phyloP scores from a whole-genome alignment of 108 stramenopile species.

The Cafeteria roenbergensis region DNA sequence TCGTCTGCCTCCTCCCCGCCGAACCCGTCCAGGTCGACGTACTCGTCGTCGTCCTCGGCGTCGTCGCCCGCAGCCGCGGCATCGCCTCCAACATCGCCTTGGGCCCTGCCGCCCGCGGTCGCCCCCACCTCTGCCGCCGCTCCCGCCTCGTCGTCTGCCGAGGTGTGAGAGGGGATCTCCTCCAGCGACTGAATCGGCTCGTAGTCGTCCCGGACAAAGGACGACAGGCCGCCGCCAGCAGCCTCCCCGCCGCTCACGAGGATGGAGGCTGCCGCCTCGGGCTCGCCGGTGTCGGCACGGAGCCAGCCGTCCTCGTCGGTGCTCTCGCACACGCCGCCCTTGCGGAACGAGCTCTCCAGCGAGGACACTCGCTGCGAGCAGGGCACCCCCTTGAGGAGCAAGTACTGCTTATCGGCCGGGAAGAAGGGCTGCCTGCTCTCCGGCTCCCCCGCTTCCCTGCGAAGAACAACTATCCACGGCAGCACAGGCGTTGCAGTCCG shows the following conservation, averaged over 20 bases:
- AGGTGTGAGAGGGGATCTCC: no score
- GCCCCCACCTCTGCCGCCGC: no score
- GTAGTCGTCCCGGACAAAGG: no score
- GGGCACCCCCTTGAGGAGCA: slow-evolving; percentile 74
- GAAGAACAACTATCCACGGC: no score
- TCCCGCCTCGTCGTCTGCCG: no score
- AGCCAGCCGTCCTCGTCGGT: not conserved
- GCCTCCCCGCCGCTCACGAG: not conserved
- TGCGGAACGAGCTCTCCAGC: slow-evolving; percentile 34
- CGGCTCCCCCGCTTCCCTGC: slow-evolving; percentile 59
- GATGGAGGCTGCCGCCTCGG: no score
- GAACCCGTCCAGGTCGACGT: slow-evolving; percentile 73
- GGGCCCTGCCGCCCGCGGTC: no score
- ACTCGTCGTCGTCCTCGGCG: slow-evolving; percentile 60
- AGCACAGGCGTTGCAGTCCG: no score
- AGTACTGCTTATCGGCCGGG: slow-evolving; percentile 71
- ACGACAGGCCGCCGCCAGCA: not conserved
- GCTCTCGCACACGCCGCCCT: not conserved
- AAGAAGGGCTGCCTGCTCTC: slow-evolving; percentile 46
- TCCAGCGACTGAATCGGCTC: no score
- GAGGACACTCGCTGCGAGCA: slow-evolving; percentile 55
- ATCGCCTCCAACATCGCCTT: no score
- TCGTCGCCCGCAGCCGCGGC: slow-evolving; percentile 6
- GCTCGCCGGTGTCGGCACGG: not conserved
- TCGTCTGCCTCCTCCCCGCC: slow-evolving; percentile 61